phyloP scores from a whole-genome alignment of 805 yeast species.

The Metschnikowia dekortorum region DNA sequence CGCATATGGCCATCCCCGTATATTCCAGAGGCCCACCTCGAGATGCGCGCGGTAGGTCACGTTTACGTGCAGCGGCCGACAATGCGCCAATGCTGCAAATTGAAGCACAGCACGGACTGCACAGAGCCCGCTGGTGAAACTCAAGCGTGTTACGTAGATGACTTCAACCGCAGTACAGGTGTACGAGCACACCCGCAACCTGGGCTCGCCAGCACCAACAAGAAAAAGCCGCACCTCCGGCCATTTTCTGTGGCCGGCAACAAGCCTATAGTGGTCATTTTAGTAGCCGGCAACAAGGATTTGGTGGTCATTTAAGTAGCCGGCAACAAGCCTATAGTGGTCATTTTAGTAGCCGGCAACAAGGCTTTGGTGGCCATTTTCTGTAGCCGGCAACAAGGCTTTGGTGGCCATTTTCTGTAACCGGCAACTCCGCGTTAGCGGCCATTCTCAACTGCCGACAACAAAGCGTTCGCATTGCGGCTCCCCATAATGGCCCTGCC shows the following conservation, averaged over 20 bases:
- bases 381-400: too few species aligned
- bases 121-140: constrained; percentile 4
- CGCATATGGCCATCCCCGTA: neutral
- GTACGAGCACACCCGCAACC: neutral
- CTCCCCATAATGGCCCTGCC: too few species aligned
- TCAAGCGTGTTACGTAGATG: neutral
- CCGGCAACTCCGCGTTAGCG: too few species aligned
- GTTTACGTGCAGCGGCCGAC: neutral
- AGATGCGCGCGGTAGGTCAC: neutral
- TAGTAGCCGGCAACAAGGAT: too few species aligned
- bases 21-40: neutral
- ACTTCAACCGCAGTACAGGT: constrained; percentile 4
- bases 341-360: too few species aligned
- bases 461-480: too few species aligned
- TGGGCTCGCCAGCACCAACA: neutral
- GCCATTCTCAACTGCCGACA: too few species aligned
- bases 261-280: too few species aligned
- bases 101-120: constrained; percentile 1
- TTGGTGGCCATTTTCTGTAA: too few species aligned
- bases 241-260: neutral
- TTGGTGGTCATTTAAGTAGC: too few species aligned
- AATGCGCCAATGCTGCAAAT: constrained; percentile 2
- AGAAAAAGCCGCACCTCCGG: neutral
- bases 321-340: too few species aligned
- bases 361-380: too few species aligned